A percentile compares a stretch with the other conserved stretches of the same genome.
phyloP scores from a whole-genome alignment of 164 flowering plant genomes.

The Annona squamosa region DNA sequence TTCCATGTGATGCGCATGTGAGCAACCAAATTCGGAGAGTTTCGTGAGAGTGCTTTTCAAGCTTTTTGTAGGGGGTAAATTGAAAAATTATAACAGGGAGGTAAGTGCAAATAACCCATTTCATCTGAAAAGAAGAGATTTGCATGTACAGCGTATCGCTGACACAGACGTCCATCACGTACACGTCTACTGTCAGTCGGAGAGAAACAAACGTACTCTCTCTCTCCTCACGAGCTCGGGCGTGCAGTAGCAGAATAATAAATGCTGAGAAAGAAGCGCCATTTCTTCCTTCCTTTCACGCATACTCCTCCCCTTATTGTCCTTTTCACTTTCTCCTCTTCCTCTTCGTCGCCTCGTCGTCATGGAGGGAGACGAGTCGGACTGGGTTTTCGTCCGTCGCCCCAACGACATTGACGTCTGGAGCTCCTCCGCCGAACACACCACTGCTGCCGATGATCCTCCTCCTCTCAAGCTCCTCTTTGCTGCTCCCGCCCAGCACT shows the following conservation, averaged over 20 bases:
- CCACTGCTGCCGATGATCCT: slow-evolving; percentile 2
- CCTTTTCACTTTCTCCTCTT: background rate
- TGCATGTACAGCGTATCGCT: background rate
- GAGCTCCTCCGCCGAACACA: slow-evolving; percentile 31
- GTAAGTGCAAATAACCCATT: too few species aligned
- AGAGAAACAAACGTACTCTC: background rate
- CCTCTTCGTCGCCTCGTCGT: background rate
- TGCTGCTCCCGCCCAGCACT: slow-evolving; percentile 58
- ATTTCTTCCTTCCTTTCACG: background rate
- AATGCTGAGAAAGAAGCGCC: background rate
- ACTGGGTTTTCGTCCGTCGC: slow-evolving; percentile 48
- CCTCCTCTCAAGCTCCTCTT: slow-evolving; percentile 53
- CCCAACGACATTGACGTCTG: slow-evolving; percentile 41
- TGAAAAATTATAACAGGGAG: too few species aligned
- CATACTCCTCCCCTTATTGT: background rate
- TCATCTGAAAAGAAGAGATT: background rate
- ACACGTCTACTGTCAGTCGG: background rate
- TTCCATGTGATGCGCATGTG: too few species aligned
- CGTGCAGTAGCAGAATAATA: background rate
- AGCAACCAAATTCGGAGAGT: too few species aligned
- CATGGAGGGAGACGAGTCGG: slow-evolving; percentile 32
- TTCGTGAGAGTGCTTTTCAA: too few species aligned
- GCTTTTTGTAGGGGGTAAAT: too few species aligned
- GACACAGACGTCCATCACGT: background rate
- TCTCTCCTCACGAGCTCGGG: background rate